A percentile compares a stretch with the other conserved stretches of the same genome.
phyloP scores from a whole-genome alignment of 805 yeast species.

The Pichia cephalocereana region DNA sequence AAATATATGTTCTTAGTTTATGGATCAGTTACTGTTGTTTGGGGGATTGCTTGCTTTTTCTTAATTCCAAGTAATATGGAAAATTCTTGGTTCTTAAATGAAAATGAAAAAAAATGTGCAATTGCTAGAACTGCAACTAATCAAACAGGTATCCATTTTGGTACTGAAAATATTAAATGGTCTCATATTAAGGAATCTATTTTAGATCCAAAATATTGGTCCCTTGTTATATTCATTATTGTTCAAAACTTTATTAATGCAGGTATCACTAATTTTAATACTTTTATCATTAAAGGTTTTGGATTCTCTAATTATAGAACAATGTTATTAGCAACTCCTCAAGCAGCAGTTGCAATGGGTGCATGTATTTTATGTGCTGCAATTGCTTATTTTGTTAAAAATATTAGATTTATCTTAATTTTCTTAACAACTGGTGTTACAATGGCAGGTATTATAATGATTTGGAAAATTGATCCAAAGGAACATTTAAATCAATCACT shows the following conservation, averaged over 20 bases:
- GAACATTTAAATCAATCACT: slow-evolving; percentile 3
- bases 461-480: slow-evolving; percentile 1
- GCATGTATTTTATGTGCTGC: slow-evolving; percentile 18
- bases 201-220: slow-evolving; percentile 28
- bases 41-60: slow-evolving; percentile 12
- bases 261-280: slow-evolving; percentile 42
- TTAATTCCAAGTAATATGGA: slow-evolving; percentile 36
- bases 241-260: slow-evolving; percentile 47
- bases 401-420: slow-evolving; percentile 20
- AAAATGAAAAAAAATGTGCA: slow-evolving; percentile 26
- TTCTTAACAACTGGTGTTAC: slow-evolving; percentile 9
- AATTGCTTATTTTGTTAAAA: slow-evolving; percentile 11
- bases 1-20: slow-evolving; percentile 31
- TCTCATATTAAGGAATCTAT: slow-evolving; percentile 36
- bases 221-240: slow-evolving; percentile 25
- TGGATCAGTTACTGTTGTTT: slow-evolving; percentile 2
- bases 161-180: slow-evolving; percentile 30
- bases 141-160: slow-evolving; percentile 28
- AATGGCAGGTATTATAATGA: slow-evolving; percentile 4
- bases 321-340: slow-evolving; percentile 19
- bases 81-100: slow-evolving; percentile 34
- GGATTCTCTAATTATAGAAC: slow-evolving; percentile 20
- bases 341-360: slow-evolving; percentile 21
- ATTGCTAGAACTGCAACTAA: slow-evolving; percentile 26
- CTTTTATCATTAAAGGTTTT: slow-evolving; percentile 35